Base-by-base conservation (phyloP, 2,329 filamentous ascomycete species). In the Colletotrichum orbiculare region DNA sequence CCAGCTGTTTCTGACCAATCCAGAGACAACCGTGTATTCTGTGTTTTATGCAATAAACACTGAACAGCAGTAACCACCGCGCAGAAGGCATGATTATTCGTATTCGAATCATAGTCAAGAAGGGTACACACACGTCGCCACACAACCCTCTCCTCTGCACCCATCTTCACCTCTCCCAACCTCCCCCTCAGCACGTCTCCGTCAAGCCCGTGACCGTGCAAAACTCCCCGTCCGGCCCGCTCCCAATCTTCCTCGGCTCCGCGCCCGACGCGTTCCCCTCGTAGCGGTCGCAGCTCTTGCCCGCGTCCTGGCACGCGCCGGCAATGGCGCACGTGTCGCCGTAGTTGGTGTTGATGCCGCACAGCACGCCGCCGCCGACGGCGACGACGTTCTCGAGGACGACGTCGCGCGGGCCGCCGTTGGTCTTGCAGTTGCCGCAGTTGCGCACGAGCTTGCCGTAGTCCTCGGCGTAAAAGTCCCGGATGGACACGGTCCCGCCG, bases 381-480 rank as follows among this genome's bases (percentile, higher is more conserved):
- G 73, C 76, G 6, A 73, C 70, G 17, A 74, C 67, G 50, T 74
- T 73, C 69, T 78, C 75, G n/a, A 81, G 72, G 59, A 77, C 73
- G 53, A 80, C 15, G 57, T 60, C 37, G 35, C 61, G 66, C n/a
- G 66, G 42, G 12, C 54, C 65, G 42, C 56, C 73, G 67, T 79
- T 80, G 41, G 78, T 74, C 66, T 75, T 77, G 71, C 74, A 70
- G 56, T 69, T 84, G 50, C 83, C 83, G 71, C 82, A 85, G 64
- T 75, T 79, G 60, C 82, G 80, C 64, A 81, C 81, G 9, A 85
- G 73, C 69, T 85, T 85, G 50, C 82, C 83, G 46, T 81, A 81
- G 72, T 80, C 74, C 42, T 77, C 73, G 54, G 73, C 77, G 68
- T 76, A 78, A 71, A 77, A 84, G 69, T 79, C 72, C 68, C 74